Base-by-base conservation (phyloP, 495 filamentous ascomycete species). In the Neurospora cerealis region DNA sequence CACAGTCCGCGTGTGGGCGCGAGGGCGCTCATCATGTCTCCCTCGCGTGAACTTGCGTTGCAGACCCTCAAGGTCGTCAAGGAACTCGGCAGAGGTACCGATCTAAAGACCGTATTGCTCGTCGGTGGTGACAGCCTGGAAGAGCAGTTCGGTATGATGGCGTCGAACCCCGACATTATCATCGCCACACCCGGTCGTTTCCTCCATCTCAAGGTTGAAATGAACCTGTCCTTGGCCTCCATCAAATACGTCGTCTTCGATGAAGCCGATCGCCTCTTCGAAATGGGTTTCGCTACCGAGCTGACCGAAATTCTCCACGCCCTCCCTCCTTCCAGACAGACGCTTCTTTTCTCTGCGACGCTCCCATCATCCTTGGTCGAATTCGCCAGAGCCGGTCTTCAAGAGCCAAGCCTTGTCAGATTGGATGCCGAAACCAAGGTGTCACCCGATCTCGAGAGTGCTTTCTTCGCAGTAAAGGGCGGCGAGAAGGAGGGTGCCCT, bases 171-270 rank as follows among this genome's bases (percentile, higher is more conserved):
- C 1, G 96, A 99, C 81, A 94, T 99, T 75, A 88, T 98, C 74
- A 97, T 99, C 79, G 96, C 95, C 19, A 98, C 96, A 0, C 96
- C 96, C 0, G 96, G 96, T 79, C 93, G 96, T 76, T 98, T 98
- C 78, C 81, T 98, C 73, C 96, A 99, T 85, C 82, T 99, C 73
- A 93, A 97, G 81, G 95, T 98, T 10, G 96, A 98, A 80, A 97
- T 97, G 96, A 84, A 88, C 38, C 85, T 99, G 70, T 92, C 97
- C 78, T 84, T 99, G 39, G 92, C 90, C 4, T 95, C 92, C 13
- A 90, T 98, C 70, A 85, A 88, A 66, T 99, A 98, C 78, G 93
- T 96, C 36, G 96, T 98, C 39, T 98, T 99, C 69, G 96, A 99
- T 80, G 96, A 99, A 79, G 96, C 96, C 17, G 96, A 99, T 85